phyloP scores from a whole-genome alignment of 805 yeast genomes.

The Tetrapisispora iriomotensis region DNA sequence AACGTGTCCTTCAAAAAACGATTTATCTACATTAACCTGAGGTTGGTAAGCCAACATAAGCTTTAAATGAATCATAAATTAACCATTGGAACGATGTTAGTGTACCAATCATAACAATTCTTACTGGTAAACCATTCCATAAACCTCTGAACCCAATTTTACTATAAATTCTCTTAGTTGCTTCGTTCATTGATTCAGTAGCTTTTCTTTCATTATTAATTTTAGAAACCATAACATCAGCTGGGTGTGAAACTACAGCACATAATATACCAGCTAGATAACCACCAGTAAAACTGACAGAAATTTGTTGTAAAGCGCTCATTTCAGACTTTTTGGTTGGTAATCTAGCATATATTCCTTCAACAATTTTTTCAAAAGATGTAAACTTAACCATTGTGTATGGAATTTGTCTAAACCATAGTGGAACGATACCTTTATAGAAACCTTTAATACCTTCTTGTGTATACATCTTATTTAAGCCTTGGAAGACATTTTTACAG shows the following conservation, averaged over 20 bases:
- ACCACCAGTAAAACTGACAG: conserved; percentile 92
- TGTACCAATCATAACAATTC: conserved; percentile 96
- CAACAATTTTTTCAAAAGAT: conserved; percentile 85
- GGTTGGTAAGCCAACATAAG: conserved; percentile 89
- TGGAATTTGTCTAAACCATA: conserved; percentile 97
- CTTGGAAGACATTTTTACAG: conserved; percentile 53
- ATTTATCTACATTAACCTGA: conserved; percentile 55
- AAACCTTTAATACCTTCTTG: conserved; percentile 64
- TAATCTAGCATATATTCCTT: conserved; percentile 59
- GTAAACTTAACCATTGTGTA: conserved; percentile 97
- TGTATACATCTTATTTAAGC: conserved; percentile 55
- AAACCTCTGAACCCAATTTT: conserved; percentile 83
- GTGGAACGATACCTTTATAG: conserved; percentile 82
- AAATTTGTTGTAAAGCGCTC: conserved; percentile 71
- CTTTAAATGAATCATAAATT: conserved; percentile 91
- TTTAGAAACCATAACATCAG: conserved; percentile 97
- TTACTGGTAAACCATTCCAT: conserved; percentile 91
- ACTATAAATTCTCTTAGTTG: conserved; percentile 63
- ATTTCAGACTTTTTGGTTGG: conserved; percentile 68
- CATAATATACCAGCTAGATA: conserved; percentile 96
- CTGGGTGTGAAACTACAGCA: conserved; percentile 94
- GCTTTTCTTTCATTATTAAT: conserved; percentile 58
- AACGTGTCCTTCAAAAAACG: background rate
- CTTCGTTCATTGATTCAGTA: conserved; percentile 59
- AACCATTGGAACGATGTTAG: conserved; percentile 96